Evolutionary conservation across 176 grass and related monocot genomes (phyloP).

Genomic region (Eleusine indica): DNA sequence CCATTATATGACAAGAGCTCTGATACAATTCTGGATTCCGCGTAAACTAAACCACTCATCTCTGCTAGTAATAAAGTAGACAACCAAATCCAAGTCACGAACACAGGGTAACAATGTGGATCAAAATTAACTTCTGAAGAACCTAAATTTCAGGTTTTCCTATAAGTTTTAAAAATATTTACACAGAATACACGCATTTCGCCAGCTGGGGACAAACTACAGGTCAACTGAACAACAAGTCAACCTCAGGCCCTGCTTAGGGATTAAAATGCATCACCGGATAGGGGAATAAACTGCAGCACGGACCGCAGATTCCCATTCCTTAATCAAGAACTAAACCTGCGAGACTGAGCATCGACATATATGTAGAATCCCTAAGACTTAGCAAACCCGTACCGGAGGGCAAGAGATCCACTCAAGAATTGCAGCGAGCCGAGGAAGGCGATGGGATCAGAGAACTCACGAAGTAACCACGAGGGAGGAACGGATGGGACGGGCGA

Average conservation of each 20-base stretch:
- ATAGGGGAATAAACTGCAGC: background rate
- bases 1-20: background rate
- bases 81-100: background rate
- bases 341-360: background rate
- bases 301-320: background rate
- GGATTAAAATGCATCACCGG: background rate
- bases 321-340: background rate
- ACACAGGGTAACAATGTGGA: background rate
- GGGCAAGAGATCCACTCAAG: background rate
- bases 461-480: background rate
- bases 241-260: background rate
- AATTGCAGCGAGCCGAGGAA: background rate
- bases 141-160: background rate
- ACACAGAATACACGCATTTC: background rate
- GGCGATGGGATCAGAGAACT: background rate
- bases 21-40: background rate
- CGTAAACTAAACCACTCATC: background rate
- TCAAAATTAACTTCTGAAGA: background rate
- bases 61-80: background rate
- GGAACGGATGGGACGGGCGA: background rate
- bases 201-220: background rate
- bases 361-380: background rate
- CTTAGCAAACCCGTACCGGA: conserved; percentile 13
- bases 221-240: conserved; percentile 1
- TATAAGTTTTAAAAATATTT: background rate